A percentile compares a stretch with the other conserved stretches of the same genome.
Evolutionary conservation across 1,284 basidiomycete genomes (phyloP).

Genomic region (Marasmius sp.): DNA sequence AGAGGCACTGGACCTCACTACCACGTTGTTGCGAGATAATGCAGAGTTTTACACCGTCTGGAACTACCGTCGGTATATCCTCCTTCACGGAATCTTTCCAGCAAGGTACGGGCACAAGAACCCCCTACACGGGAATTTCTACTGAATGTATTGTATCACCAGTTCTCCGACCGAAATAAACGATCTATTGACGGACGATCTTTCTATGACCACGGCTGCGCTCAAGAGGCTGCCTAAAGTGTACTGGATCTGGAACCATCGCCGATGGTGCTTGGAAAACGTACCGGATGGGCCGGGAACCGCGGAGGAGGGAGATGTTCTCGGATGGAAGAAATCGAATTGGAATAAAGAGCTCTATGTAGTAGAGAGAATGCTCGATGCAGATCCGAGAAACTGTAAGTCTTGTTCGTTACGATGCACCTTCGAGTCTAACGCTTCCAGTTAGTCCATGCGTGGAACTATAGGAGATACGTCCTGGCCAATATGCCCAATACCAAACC

Average conservation of each 20-base stretch:
- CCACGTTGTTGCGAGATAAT: conserved; percentile 76
- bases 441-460: conserved; percentile 90
- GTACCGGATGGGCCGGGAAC: conserved; percentile 69
- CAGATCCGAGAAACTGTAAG: conserved; percentile 89
- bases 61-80: conserved; percentile 86
- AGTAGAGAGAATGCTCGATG: conserved; percentile 87
- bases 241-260: conserved; percentile 97
- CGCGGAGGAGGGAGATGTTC: conserved; percentile 40
- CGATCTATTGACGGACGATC: conserved; percentile 65
- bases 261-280: conserved; percentile 88
- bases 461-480: conserved; percentile 80
- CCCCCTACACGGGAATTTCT: neutral
- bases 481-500: conserved; percentile 62
- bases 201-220: conserved; percentile 78
- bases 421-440: neutral
- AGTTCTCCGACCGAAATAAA: conserved; percentile 69
- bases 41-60: conserved; percentile 93
- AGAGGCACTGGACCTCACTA: conserved; percentile 73
- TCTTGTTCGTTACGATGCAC: neutral
- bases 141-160: neutral
- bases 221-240: conserved; percentile 88
- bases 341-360: conserved; percentile 86
- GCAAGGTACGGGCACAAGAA: conserved; percentile 44
- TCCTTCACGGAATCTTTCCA: conserved; percentile 73
- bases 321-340: conserved; percentile 69